These are phyloP conservation scores for Sungouiozyma intestinalis DNA, from an alignment of 805 yeast species.

Conservation along the genomic window DNA sequence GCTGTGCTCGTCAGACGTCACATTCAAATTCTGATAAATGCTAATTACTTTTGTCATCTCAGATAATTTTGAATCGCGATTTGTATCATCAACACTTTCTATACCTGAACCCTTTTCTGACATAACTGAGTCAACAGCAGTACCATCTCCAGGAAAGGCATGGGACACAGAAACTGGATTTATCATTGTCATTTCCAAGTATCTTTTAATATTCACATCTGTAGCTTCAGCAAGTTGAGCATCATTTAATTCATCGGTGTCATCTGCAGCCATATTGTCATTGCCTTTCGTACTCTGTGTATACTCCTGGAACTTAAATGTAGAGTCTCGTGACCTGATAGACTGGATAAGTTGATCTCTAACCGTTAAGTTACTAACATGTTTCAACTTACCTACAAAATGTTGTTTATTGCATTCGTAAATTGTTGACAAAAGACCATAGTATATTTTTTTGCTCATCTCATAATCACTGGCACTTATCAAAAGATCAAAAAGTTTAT, in stretches of 20 bases:
- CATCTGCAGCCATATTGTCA: neutral
- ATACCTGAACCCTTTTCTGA: neutral
- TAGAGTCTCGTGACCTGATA: constrained; percentile 15
- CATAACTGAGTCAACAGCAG: constrained; percentile 5
- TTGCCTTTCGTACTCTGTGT: neutral
- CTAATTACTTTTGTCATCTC: constrained; percentile 28
- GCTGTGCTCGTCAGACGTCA: neutral
- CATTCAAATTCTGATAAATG: constrained; percentile 14
- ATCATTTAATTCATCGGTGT: constrained; percentile 1
- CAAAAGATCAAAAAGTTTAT: constrained; percentile 12
- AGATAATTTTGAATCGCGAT: constrained; percentile 12
- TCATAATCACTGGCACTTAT: constrained; percentile 16
- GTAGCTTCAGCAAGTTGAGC: constrained; percentile 11
- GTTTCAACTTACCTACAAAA: constrained; percentile 10
- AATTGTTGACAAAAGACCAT: constrained; percentile 11
- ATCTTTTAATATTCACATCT: constrained; percentile 11
- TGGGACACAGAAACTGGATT: constrained; percentile 19
- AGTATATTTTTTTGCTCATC: constrained; percentile 18
- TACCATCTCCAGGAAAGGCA: constrained; percentile 8
- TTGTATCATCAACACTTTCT: constrained; percentile 3
- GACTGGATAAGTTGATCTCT: constrained; percentile 22
- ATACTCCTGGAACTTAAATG: constrained; percentile 5
- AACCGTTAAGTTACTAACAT: constrained; percentile 15
- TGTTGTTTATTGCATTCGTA: constrained; percentile 7
- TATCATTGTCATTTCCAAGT: constrained; percentile 29